Conservation (phyloP, 306 rosid genomes). For the Aeschynomene evenia region DNA sequence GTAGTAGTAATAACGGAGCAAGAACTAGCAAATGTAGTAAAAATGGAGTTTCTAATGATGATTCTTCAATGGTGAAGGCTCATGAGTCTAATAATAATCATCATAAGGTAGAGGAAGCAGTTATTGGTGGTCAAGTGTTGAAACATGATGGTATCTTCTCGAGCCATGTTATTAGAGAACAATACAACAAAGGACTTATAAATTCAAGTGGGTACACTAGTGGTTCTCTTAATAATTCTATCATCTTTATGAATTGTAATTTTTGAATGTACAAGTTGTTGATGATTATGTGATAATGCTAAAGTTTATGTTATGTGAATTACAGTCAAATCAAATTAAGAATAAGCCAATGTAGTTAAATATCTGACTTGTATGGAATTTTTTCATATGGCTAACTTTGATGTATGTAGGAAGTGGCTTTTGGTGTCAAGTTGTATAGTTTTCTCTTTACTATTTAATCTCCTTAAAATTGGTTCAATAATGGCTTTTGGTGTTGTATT, state of each 20-base stretch:
- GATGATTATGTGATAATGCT: background rate
- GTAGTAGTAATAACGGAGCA: background rate
- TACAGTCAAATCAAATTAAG: too few species aligned
- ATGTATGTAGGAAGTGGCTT: too few species aligned
- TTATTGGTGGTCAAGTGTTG: background rate
- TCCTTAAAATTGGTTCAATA: too few species aligned
- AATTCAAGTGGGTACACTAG: constrained; percentile 33
- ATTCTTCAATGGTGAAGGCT: background rate
- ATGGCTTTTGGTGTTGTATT: too few species aligned
- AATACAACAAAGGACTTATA: constrained; percentile 24
- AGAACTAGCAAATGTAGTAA: background rate
- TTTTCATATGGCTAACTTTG: too few species aligned
- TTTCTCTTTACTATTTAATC: too few species aligned
- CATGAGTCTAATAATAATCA: background rate
- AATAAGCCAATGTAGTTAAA: too few species aligned
- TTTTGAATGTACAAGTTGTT: background rate
- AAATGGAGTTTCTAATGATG: background rate
- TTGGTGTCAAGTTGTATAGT: too few species aligned
- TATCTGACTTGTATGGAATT: too few species aligned
- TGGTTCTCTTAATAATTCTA: constrained; percentile 31
- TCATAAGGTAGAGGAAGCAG: background rate
- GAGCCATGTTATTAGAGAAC: constrained; percentile 5
- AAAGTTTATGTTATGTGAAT: too few species aligned
- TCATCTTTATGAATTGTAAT: constrained; percentile 24
- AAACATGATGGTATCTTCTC: constrained; percentile 14